Evolutionary conservation across 108 stramenopile species (phyloP).

Genomic region (Discostella pseudostelligera): DNA sequence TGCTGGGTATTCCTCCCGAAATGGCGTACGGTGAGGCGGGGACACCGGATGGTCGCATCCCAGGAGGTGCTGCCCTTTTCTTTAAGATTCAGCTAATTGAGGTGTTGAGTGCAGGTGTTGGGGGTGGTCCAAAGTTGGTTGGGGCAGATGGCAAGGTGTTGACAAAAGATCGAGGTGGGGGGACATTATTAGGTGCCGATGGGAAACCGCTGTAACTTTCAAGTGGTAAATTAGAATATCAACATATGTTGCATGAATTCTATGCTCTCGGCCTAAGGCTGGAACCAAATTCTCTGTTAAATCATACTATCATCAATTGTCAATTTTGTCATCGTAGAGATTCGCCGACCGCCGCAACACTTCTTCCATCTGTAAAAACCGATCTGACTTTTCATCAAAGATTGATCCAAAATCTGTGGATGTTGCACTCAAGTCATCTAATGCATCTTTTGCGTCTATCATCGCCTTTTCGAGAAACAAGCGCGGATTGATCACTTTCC

Average conservation of each 20-base stretch:
- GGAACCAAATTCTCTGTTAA: no score
- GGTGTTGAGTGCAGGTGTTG: slow-evolving; percentile 71
- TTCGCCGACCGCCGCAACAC: slow-evolving; percentile 27
- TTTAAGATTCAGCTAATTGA: slow-evolving; percentile 86
- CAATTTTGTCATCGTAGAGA: slow-evolving; percentile 20
- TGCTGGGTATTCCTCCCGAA: slow-evolving; percentile 83
- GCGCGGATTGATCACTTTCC: slow-evolving; percentile 40
- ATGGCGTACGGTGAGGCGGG: slow-evolving; percentile 76
- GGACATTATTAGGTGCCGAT: slow-evolving; percentile 65
- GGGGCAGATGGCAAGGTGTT: slow-evolving; percentile 68
- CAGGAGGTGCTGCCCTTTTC: slow-evolving; percentile 80
- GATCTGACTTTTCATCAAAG: slow-evolving; percentile 34
- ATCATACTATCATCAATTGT: neutral
- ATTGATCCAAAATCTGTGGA: slow-evolving; percentile 5
- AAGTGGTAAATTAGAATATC: neutral
- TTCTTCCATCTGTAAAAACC: slow-evolving; percentile 35
- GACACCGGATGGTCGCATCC: slow-evolving; percentile 81
- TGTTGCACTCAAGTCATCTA: slow-evolving; percentile 22
- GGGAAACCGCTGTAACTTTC: slow-evolving; percentile 59
- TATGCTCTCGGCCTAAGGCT: neutral
- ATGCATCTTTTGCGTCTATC: slow-evolving; percentile 10
- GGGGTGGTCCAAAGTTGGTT: slow-evolving; percentile 63
- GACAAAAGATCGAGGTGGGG: slow-evolving; percentile 36
- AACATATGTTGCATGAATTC: neutral
- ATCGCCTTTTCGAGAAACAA: slow-evolving; percentile 20